Evolutionary conservation across 345 rosid genomes (phyloP), one percentile per base, ranked within the genome.

Genomic region (Gossypium ekmanianum): DNA sequence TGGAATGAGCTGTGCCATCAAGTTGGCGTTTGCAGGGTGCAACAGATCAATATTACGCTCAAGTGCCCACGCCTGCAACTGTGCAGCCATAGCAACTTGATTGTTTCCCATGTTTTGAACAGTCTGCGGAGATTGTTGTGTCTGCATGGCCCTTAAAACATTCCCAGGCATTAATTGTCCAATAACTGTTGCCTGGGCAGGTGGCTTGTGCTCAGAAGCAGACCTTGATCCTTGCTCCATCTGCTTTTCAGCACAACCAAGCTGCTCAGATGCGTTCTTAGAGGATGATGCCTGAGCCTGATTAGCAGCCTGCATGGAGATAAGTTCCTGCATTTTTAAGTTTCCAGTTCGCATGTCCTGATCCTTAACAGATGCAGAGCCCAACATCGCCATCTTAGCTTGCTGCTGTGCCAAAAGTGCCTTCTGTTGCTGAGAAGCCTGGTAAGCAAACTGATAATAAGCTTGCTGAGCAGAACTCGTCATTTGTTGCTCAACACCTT

Each of bases 31-130:
- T 81, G 86, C 92, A 80, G 99, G 98, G 64, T 81, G 93, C 13
- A 97, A 85, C 69, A 92, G 84, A 84, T 96, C 99, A 78, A 96
- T 84, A 82, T 93, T 92, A 29, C 82, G 88, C 82, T 93, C 97
- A 69, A 84, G 84, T 75, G 92, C 98, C 97, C 93, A 92, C 43
- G 96, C 91, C 73, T 93, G 95, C 85, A 90, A 74, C 83, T 93
- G 99, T 67, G 93, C 92, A 80, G 93, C 89, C 83, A 90, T 68
- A 24, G 90, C 91, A 11, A 84, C 83, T 80, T 87, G 97, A 83
- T 87, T 90, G 81, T 74, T 87, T 50, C 88, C 88, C 83, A 88
- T 71, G 77, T 84, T 90, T 75, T 85, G 92, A 20, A 82, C 66
- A 77, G 57, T 80, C 79, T 91, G 98, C 61, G 81, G 91, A 76